phyloP scores from a whole-genome alignment of 768 basidiomycete species.

The Naganishia vaughanmartiniae region DNA sequence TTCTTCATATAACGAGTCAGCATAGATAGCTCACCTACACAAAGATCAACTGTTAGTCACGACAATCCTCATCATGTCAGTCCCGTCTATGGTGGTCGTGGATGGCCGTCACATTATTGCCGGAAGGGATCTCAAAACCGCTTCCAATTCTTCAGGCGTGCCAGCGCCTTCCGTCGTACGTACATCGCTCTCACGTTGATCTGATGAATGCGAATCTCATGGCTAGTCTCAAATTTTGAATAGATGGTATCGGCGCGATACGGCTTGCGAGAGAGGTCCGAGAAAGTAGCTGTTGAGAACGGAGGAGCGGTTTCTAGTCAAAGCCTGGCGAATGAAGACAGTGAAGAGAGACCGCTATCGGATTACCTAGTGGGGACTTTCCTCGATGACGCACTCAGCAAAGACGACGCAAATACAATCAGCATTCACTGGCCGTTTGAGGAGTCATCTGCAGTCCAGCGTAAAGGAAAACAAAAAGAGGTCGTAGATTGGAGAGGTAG shows the following conservation, averaged over 20 bases:
- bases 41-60: neutral
- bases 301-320: neutral
- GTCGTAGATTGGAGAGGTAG: slow-evolving; percentile 31
- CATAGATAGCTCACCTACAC: neutral
- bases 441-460: neutral
- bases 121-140: slow-evolving; percentile 19
- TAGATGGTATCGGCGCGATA: slow-evolving; percentile 22
- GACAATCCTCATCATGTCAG: slow-evolving; percentile 10
- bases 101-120: slow-evolving; percentile 21
- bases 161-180: slow-evolving; percentile 11
- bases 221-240: neutral
- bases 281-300: neutral
- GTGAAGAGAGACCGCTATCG: slow-evolving; percentile 18
- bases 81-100: slow-evolving; percentile 23
- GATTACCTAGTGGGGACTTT: slow-evolving; percentile 26
- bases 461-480: neutral
- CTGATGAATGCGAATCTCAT: neutral
- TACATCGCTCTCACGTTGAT: neutral
- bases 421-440: slow-evolving; percentile 16
- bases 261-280: slow-evolving; percentile 16
- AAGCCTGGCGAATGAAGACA: neutral
- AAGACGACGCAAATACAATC: neutral
- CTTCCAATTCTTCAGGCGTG: slow-evolving; percentile 13
- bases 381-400: slow-evolving; percentile 27
- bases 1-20: too few relatives aligned